These are phyloP conservation scores for Yueomyces sinensis DNA, from an alignment of 805 yeast genomes.

Conservation along the genomic window DNA sequence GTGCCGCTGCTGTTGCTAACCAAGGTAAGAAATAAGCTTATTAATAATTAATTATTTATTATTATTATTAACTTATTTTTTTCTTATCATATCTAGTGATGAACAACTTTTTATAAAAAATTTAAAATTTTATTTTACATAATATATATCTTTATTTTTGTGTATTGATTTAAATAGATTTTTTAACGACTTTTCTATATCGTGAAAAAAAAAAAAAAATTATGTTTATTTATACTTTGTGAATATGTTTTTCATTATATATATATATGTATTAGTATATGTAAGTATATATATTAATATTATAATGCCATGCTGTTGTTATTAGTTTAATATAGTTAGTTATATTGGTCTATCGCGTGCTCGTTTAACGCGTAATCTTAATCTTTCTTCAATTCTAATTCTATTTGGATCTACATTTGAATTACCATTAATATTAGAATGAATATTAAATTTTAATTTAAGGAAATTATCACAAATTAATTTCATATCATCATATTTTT, in stretches of 20 bases:
- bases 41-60: background rate
- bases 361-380: constrained; percentile 12
- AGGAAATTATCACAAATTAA: constrained; percentile 13
- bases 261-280: no score
- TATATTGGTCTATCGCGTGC: background rate
- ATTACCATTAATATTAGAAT: background rate
- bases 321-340: background rate
- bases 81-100: background rate
- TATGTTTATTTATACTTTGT: no score
- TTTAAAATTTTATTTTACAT: no score
- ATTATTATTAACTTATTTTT: background rate
- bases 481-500: constrained; percentile 11
- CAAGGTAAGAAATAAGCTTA: constrained; percentile 56
- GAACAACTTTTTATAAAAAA: no score
- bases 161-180: no score
- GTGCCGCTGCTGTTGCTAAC: constrained; percentile 98
- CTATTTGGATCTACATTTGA: constrained; percentile 12
- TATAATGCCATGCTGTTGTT: no score
- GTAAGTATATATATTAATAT: no score
- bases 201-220: no score
- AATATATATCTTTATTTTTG: no score
- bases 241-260: no score
- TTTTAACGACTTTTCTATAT: no score
- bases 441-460: constrained; percentile 3
- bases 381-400: constrained; percentile 14